phyloP scores from a whole-genome alignment of 2,329 filamentous ascomycete species.

The Penicillium sumatraense region DNA sequence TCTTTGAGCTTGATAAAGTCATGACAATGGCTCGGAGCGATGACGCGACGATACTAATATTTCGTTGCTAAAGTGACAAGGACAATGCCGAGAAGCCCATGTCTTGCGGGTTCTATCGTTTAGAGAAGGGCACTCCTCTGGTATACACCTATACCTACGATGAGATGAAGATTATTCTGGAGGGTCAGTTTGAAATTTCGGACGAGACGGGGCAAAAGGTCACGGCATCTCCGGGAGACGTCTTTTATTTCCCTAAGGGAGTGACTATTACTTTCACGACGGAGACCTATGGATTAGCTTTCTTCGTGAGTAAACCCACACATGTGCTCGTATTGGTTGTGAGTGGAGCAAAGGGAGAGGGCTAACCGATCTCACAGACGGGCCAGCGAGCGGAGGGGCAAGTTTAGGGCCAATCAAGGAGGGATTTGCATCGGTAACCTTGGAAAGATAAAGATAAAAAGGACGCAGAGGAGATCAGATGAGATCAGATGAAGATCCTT shows the following conservation, averaged over 20 bases:
- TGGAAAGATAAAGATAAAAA: background rate
- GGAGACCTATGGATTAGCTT: constrained; percentile 63
- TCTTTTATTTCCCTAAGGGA: constrained; percentile 72
- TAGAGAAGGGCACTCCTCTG: constrained; percentile 69
- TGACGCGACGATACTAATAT: constrained; percentile 4
- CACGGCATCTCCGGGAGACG: constrained; percentile 64
- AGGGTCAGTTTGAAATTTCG: constrained; percentile 68
- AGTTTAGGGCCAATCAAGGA: constrained; percentile 12
- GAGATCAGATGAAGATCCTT: constrained; percentile 12
- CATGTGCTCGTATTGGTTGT: background rate
- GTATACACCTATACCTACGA: constrained; percentile 73
- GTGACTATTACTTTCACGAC: constrained; percentile 69
- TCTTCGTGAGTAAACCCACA: constrained; percentile 51
- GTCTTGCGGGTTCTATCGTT: constrained; percentile 67
- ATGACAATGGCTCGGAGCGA: too few relatives aligned
- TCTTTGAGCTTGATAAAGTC: too few relatives aligned
- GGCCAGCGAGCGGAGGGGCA: constrained; percentile 36
- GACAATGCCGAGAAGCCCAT: constrained; percentile 64
- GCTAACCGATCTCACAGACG: constrained; percentile 27
- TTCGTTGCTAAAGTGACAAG: constrained; percentile 41
- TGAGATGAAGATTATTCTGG: constrained; percentile 75
- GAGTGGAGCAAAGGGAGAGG: background rate
- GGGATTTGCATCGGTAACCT: background rate
- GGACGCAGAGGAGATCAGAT: too few relatives aligned
- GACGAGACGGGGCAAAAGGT: constrained; percentile 66